Base-by-base conservation (phyloP, 208 protist species). In the Leishmania amazonensis region DNA sequence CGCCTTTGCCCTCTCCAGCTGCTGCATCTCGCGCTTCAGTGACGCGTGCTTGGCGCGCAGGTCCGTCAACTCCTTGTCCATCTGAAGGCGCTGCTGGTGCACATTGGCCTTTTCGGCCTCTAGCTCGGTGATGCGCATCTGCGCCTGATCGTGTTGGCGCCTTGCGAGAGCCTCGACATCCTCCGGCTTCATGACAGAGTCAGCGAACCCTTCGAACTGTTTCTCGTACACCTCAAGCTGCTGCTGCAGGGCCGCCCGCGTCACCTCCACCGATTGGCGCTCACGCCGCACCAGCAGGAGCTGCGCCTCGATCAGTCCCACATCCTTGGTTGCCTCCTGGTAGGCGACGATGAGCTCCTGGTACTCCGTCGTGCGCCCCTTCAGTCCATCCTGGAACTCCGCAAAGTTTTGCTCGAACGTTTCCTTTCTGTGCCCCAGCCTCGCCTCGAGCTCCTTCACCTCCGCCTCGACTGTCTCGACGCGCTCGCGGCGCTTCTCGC, bases 51-150 rank as follows among this genome's bases (percentile, higher is more conserved):
- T 81, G 1, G 88, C 83, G 57, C 93, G 93, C 54, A 89, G 86
- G 64, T 92, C 88, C 17, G 85, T 78, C 24, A 86, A 73, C 57
- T 98, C 95, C 84, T 92, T 93, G 67, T 96, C 93, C 71, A 94
- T 81, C 79, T 94, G 78, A 7, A 92, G 64, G 3, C 93, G 90
- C 47, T 90, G 54, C 75, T 96, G 83, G 54, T 91, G 84, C n/a
- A 89, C 83, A 31, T 88, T 75, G 8, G 85, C 83, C 87, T 95
- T 96, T n/a, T 96, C 89, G 5, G 79, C 62, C 71, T 94, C 86
- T 38, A 95, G 67, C 42, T 83, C 77, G 11, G 79, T 76, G 64
- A 96, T 80, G 47, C 86, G 86, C 74, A 84, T 65, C 78, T 94
- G 78, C 45, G 74, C 75, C 81, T 96, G 81, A 45, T 83, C 85